phyloP scores from a whole-genome alignment of 148 eudicot genomes.

The Rheum nobile region DNA sequence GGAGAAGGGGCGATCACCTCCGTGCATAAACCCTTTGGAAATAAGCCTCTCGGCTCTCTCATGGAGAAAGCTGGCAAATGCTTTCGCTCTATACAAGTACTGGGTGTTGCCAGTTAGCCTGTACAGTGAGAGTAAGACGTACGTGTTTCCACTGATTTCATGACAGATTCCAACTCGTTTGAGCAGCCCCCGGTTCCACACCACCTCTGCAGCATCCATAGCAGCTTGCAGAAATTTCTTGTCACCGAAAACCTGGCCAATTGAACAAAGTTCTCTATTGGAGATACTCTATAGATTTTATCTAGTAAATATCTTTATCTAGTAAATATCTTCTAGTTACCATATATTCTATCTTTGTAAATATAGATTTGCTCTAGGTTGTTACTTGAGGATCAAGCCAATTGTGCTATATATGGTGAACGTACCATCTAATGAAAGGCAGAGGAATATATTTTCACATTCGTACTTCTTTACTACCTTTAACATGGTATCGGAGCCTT shows the following conservation, averaged over 20 bases:
- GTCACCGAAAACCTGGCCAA: conserved; percentile 36
- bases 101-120: conserved; percentile 29
- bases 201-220: conserved; percentile 41
- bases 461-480: too few relatives aligned
- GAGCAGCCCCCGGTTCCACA: conserved; percentile 59
- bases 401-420: too few relatives aligned
- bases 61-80: conserved; percentile 49
- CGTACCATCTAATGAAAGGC: too few relatives aligned
- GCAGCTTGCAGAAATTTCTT: conserved; percentile 44
- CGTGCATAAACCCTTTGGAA: conserved; percentile 43
- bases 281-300: too few relatives aligned
- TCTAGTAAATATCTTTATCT: too few relatives aligned
- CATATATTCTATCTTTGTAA: too few relatives aligned
- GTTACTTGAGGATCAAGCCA: too few relatives aligned
- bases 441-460: too few relatives aligned
- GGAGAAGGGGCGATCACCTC: conserved; percentile 52
- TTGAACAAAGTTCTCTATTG: neutral
- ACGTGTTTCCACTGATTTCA: conserved; percentile 54
- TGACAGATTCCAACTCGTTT: conserved; percentile 58
- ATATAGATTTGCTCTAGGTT: too few relatives aligned
- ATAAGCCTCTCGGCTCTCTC: conserved; percentile 41
- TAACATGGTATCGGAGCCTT: too few relatives aligned
- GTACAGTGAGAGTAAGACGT: conserved; percentile 49
- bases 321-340: too few relatives aligned
- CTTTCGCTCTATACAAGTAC: conserved; percentile 51